Evolutionary conservation across 768 basidiomycete genomes (phyloP), one percentile per base, ranked within the genome.

Genomic region (Suillus alpinus): DNA sequence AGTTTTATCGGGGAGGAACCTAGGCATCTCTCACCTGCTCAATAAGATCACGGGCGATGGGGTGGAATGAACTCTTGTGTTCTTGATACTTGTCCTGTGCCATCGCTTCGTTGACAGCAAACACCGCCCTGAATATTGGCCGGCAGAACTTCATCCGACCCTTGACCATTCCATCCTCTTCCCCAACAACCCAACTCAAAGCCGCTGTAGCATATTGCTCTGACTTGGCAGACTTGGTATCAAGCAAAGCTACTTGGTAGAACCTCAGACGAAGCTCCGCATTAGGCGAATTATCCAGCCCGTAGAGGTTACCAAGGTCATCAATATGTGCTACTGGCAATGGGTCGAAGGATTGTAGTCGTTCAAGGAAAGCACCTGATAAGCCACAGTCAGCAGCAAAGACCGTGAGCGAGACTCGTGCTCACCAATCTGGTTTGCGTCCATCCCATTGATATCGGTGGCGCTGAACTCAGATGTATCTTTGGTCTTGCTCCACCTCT

Each of bases 111-210:
- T 92, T 77, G 23, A 86, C 86, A 60, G 79, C 79, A 34, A 69
- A 73, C 20, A 86, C 81, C 0, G 77, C 83, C 39, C 83, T 74
- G 68, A 92, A 86, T 6, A 84, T 74, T 0, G 89, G 87, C 51
- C 91, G 74, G 72, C 91, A 92, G 76, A 92, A 92, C 70, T 93
- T 92, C 91, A 92, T 92, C 37, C 91, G 79, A 12, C 91, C 91
- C 67, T 90, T 88, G 59, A 93, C 76, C 31, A 83, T 74, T 0
- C 83, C 86, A 64, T 86, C 77, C 14, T 52, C 53, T n/a, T 69
- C 75, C 2, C 87, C 91, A 14, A 86, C 81, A 23, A 92, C 83
- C 91, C 91, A 92, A 31, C 81, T 77, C 0, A 78, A 82, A 0
- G 87, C 90, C 23, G 81, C 76, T 0, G 61, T 60, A 8, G 84